Base-by-base conservation (phyloP, 768 basidiomycete species). In the Sarcomyxa edulis region DNA sequence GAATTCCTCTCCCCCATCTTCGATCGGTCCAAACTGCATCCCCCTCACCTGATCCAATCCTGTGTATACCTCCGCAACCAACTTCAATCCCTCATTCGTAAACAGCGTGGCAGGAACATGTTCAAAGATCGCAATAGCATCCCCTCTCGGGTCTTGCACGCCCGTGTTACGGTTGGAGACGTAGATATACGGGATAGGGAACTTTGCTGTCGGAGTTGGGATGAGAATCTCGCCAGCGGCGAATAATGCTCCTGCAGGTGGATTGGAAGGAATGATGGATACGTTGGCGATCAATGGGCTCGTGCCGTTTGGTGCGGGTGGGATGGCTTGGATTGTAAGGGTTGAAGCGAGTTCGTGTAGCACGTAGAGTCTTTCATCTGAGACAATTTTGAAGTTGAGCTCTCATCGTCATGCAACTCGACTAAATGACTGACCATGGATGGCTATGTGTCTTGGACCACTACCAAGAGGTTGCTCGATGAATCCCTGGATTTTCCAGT, bases 151-250 rank as follows among this genome's bases (percentile, higher is more conserved):
- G 39, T 76, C 74, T 38, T 63, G 62, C 4, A 61, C 56, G 4
- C 64, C 66, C 0, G 62, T 65, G 56, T 84, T 82, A 28, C 83
- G 69, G 60, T 85, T 85, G 4, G 82, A 82, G 14, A 66, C 69
- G 58, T 84, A 86, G 47, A 84, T 71, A 47, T 73, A 78, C 0
- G 72, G 65, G 3, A 47, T 61, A 0, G 68, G 70, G 63, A 77
- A 84, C 15, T 51, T 48, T 3, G 39, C 18, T 1, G 68, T 68
- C 1, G 69, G 62, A 10, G 64, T 44, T 0, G 82, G 74, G 43
- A 83, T 72, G 31, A 84, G 68, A 47, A 85, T 72, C 48, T 84
- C 83, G 7, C 65, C 81, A 1, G 72, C 81, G 7, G 72, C 75
- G 50, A 71, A 80, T 51, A 47, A 61, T 55, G 44, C 50, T 39